Evolutionary conservation across 129 eudicot genomes (phyloP).

Genomic region (Tagetes erecta): DNA sequence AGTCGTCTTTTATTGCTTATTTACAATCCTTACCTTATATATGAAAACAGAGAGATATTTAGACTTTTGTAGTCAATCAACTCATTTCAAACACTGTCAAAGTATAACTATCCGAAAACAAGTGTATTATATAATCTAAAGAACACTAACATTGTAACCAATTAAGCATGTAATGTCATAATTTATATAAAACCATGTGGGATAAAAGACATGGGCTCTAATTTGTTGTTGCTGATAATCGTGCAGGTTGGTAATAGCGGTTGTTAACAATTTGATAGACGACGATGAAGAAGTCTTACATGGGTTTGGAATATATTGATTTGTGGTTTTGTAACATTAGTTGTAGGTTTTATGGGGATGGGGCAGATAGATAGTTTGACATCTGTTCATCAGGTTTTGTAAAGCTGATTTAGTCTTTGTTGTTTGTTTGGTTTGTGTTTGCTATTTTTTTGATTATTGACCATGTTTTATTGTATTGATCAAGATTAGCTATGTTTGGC

Average conservation of each 20-base stretch:
- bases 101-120: background rate
- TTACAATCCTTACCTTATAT: background rate
- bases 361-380: background rate
- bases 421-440: background rate
- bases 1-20: constrained; percentile 14
- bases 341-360: constrained; percentile 12
- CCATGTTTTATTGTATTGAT: background rate
- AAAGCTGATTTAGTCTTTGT: background rate
- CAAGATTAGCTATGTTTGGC: background rate
- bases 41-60: background rate
- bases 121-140: background rate
- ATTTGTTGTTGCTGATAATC: constrained; percentile 19
- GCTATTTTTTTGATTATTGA: background rate
- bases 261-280: constrained; percentile 46
- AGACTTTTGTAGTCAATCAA: background rate
- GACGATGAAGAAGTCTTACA: constrained; percentile 44
- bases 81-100: background rate
- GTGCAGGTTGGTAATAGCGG: constrained; percentile 49
- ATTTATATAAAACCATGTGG: background rate
- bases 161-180: background rate
- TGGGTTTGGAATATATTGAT: constrained; percentile 33
- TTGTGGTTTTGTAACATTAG: constrained; percentile 20
- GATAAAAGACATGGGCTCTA: background rate
- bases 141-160: background rate
- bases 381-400: constrained; percentile 1